These are phyloP conservation scores for Eucommia ulmoides DNA, from an alignment of 257 asterid species.

Conservation along the genomic window DNA sequence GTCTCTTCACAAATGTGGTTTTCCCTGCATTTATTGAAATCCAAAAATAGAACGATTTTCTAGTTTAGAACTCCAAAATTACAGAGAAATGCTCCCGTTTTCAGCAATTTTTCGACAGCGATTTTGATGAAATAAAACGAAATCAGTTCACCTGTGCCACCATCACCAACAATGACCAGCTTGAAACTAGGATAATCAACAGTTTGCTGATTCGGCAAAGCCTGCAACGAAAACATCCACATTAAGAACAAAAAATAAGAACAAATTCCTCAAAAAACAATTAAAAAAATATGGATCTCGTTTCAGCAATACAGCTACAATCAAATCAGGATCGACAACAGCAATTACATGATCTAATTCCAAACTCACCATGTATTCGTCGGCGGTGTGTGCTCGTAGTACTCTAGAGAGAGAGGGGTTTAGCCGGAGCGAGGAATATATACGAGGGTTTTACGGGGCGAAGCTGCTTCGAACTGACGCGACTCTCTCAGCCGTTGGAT, in stretches of 20 bases:
- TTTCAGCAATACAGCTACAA: background rate
- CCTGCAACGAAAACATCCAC: slow-evolving; percentile 19
- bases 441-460: slow-evolving; percentile 22
- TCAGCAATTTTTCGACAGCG: no score
- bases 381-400: no score
- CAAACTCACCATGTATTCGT: no score
- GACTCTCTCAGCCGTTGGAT: slow-evolving; percentile 45
- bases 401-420: background rate
- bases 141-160: slow-evolving; percentile 91
- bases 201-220: slow-evolving; percentile 65
- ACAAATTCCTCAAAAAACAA: no score
- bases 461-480: slow-evolving; percentile 46
- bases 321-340: background rate
- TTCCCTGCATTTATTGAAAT: slow-evolving; percentile 46
- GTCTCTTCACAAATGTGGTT: slow-evolving; percentile 89
- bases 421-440: slow-evolving; percentile 12
- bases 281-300: no score
- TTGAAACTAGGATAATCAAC: slow-evolving; percentile 82
- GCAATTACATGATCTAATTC: no score
- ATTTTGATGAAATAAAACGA: no score
- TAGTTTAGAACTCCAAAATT: no score
- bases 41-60: no score
- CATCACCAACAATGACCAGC: slow-evolving; percentile 88
- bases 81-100: no score
- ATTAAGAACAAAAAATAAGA: no score